A percentile compares a stretch with the other conserved stretches of the same genome.
Evolutionary conservation across 306 rosid genomes (phyloP).

Genomic region (Vicia sativa): DNA sequence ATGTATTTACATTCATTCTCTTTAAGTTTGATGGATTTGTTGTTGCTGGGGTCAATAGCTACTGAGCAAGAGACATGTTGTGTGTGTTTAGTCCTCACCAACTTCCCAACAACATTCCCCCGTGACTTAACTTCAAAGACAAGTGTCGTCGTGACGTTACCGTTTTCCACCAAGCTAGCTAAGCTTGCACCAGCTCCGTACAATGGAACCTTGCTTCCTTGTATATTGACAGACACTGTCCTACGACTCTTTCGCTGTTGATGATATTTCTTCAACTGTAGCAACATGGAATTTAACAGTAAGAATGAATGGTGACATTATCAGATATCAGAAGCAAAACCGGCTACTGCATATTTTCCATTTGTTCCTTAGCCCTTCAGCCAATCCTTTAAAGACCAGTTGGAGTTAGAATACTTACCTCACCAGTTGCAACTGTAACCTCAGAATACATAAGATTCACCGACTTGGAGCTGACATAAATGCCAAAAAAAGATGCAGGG

Average conservation of each 20-base stretch:
- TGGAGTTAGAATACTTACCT: slow-evolving; percentile 51
- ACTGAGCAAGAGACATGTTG: slow-evolving; percentile 56
- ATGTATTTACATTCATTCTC: slow-evolving; percentile 52
- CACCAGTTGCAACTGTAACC: slow-evolving; percentile 73
- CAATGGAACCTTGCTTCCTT: slow-evolving; percentile 74
- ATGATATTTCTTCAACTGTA: slow-evolving; percentile 74
- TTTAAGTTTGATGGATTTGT: slow-evolving; percentile 56
- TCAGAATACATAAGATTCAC: slow-evolving; percentile 77
- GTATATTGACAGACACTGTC: slow-evolving; percentile 52
- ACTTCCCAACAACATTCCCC: slow-evolving; percentile 70
- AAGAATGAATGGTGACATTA: slow-evolving; percentile 8
- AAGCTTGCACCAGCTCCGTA: slow-evolving; percentile 84
- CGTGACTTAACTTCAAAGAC: slow-evolving; percentile 59
- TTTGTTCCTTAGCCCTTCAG: no score
- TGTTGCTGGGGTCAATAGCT: slow-evolving; percentile 47
- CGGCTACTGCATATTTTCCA: no score
- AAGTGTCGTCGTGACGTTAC: slow-evolving; percentile 61
- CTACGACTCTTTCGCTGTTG: slow-evolving; percentile 65
- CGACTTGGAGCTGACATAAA: slow-evolving; percentile 64
- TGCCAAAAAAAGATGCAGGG: slow-evolving; percentile 86
- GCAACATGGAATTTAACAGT: slow-evolving; percentile 20
- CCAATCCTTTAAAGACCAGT: no score
- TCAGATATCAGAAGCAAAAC: slow-evolving; percentile 13
- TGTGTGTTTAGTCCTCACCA: slow-evolving; percentile 67
- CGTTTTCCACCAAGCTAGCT: slow-evolving; percentile 42